A percentile compares a stretch with the other conserved stretches of the same genome.
phyloP scores from a whole-genome alignment of 495 filamentous ascomycete species.

The Polyplosphaeria fusca region DNA sequence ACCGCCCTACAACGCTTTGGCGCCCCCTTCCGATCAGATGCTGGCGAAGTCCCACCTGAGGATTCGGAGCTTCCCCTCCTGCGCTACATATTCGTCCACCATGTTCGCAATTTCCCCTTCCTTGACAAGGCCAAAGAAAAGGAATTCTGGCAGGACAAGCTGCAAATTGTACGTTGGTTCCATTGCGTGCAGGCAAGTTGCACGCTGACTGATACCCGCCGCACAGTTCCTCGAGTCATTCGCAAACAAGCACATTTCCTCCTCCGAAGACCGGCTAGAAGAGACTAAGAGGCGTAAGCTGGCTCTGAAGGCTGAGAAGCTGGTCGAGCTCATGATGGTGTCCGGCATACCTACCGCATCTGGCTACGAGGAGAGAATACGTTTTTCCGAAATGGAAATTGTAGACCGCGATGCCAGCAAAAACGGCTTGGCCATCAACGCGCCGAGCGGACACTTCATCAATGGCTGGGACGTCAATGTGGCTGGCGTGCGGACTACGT shows the following conservation, averaged over 20 bases:
- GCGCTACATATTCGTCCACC: constrained; percentile 95
- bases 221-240: constrained; percentile 91
- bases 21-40: constrained; percentile 87
- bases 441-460: constrained; percentile 84
- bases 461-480: constrained; percentile 98
- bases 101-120: constrained; percentile 97
- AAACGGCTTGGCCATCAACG: constrained; percentile 75
- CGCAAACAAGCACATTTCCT: constrained; percentile 95
- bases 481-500: constrained; percentile 77
- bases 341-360: constrained; percentile 93
- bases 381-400: constrained; percentile 94
- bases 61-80: constrained; percentile 93
- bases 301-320: constrained; percentile 86
- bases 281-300: constrained; percentile 94
- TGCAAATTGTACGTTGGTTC: constrained; percentile 74
- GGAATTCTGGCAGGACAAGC: constrained; percentile 98
- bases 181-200: background rate
- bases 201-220: background rate
- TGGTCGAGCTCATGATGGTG: constrained; percentile 99
- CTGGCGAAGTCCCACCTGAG: constrained; percentile 86
- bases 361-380: constrained; percentile 93
- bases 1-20: constrained; percentile 94
- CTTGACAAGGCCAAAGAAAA: constrained; percentile 93
- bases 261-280: constrained; percentile 90
- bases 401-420: constrained; percentile 91